Base-by-base conservation (phyloP, 805 yeast species). In the Spathaspora boniae region DNA sequence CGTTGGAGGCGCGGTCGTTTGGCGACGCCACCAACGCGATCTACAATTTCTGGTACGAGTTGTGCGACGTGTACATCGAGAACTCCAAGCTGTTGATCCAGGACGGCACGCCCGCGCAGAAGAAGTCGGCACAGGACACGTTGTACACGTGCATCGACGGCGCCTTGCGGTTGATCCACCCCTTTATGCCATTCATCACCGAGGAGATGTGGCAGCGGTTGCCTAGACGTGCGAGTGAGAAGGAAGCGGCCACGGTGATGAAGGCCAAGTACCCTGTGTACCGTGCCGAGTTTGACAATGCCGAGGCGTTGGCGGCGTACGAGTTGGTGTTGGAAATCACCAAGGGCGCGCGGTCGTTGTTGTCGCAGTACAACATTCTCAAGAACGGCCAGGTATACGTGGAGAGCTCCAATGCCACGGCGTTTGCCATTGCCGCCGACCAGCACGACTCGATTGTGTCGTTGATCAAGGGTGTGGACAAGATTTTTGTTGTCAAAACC, bases 161-260 rank as follows among this genome's bases (percentile, higher is more conserved):
- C 47, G 96, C 96, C 8, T 75, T 91, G 68, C 82, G 75, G 59
- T 59, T 93, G 68, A 93, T 91, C 50, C 98, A 91, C 59, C 98
- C 98, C 60, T 93, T 87, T 72, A 93, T 93, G 98, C 98, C 98
- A 26, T 93, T 78, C 59, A 71, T 93, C 48, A 82, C 98, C 31
- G 98, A 93, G 66, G 98, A 93, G 72, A 78, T 93, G 86, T 93
- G 97, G 97, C 98, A 93, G 71, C 86, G 98, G 66, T 70, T 93
- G 54, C 98, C 98, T 51, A 82, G 84, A 54, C 80, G 96, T 58
- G 74, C 77, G 6, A 67, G 79, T 36, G 96, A 86, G 51, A 63
- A 65, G 16, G n/a, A n/a, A n/a, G 70, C 87, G 18, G 68, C 62
- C 34, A 74, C 96, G 15, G 87, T 93, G 58, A 80, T 80, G 34